Percentiles rank a stretch among this genome's conserved stretches.
Conservation (phyloP, 139 green algal species). For the Chlamydomonas incerta region DNA sequence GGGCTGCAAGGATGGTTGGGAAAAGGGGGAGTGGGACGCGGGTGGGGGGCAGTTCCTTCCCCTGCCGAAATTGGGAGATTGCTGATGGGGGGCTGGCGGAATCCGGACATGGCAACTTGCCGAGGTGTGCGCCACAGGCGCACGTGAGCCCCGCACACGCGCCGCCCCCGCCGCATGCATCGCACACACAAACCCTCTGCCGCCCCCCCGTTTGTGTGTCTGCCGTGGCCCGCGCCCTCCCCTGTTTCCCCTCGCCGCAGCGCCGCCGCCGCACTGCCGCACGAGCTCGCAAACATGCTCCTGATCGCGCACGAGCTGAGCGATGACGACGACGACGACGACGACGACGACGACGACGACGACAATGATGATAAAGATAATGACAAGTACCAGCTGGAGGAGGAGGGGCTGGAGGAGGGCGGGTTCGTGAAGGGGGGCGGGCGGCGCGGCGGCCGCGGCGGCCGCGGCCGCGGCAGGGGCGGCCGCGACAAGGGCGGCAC, state of each 20-base stretch:
- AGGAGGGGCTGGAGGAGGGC: not conserved
- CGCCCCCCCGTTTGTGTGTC: no score
- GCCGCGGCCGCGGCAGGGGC: not conserved
- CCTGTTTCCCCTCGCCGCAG: slow-evolving; percentile 38
- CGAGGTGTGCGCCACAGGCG: no score
- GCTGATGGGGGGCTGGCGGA: no score
- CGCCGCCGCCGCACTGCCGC: slow-evolving; percentile 59
- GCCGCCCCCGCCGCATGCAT: no score
- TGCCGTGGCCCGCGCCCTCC: no score
- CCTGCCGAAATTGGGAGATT: no score
- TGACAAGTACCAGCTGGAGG: not conserved
- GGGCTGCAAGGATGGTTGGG: no score
- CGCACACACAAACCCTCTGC: no score
- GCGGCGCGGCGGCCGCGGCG: not conserved
- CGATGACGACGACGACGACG: not conserved
- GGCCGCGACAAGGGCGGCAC: not conserved
- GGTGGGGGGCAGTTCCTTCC: no score
- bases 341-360: not conserved
- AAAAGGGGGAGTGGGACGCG: no score
- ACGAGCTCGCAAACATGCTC: slow-evolving; percentile 56
- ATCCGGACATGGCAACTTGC: no score
- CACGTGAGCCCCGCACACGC: no score
- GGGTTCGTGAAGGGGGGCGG: not conserved
- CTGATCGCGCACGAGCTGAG: slow-evolving; percentile 47
- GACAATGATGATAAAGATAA: not conserved